A percentile compares a stretch with the other conserved stretches of the same genome.
These are phyloP conservation scores for Leishmania mexicana DNA, from an alignment of 208 protist species.

Conservation along the genomic window DNA sequence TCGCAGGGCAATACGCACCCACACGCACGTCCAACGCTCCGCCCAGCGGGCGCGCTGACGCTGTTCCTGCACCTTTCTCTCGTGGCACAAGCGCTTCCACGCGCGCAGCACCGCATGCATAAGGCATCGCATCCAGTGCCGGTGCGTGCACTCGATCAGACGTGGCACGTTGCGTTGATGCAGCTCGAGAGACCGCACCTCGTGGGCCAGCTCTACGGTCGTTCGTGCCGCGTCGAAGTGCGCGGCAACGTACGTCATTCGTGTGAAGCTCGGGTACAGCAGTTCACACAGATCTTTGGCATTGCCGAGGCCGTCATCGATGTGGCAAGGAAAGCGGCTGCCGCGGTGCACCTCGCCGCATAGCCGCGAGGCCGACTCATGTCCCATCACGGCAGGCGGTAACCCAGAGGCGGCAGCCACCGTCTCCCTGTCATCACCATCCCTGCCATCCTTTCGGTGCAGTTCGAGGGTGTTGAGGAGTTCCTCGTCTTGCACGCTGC, in stretches of 20 bases:
- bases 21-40: constrained; percentile 50
- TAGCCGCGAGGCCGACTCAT: neutral
- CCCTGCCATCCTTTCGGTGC: neutral
- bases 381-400: neutral
- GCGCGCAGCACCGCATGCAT: constrained; percentile 60
- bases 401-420: neutral
- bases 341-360: neutral
- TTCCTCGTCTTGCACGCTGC: constrained; percentile 29
- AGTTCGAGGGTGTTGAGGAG: constrained; percentile 25
- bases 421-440: neutral
- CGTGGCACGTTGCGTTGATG: constrained; percentile 57
- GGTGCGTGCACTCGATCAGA: constrained; percentile 57
- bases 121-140: constrained; percentile 60
- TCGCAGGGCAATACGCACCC: constrained; percentile 42
- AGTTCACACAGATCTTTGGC: constrained; percentile 18
- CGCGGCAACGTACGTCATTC: constrained; percentile 76
- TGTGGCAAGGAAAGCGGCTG: neutral
- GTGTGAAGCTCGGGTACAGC: constrained; percentile 53
- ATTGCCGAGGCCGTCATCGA: neutral
- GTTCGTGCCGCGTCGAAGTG: constrained; percentile 55
- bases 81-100: constrained; percentile 53
- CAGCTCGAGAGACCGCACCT: constrained; percentile 45
- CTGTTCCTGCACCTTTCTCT: constrained; percentile 55
- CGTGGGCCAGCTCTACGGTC: constrained; percentile 49
- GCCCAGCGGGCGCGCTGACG: constrained; percentile 70